Evolutionary conservation across 441 rosid genomes (phyloP).

Genomic region (Populus trichocarpa): DNA sequence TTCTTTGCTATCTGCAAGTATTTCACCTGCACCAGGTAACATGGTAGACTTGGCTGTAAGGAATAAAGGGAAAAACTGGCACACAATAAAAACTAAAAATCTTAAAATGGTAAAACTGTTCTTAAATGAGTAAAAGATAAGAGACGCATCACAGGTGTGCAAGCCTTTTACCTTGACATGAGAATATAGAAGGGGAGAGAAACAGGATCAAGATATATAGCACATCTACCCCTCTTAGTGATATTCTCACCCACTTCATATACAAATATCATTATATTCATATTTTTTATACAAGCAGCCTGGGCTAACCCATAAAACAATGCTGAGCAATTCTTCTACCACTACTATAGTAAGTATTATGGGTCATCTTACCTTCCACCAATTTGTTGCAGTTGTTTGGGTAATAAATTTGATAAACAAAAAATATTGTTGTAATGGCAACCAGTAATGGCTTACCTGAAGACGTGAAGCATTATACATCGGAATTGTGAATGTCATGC

Average conservation of each 20-base stretch:
- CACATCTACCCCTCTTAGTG: background rate
- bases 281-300: background rate
- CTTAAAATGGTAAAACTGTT: background rate
- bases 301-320: background rate
- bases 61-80: background rate
- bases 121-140: background rate
- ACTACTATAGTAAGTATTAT: background rate
- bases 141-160: background rate
- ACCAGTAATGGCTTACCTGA: conserved; percentile 53
- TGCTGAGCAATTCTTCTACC: background rate
- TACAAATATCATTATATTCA: background rate
- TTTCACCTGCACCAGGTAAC: conserved; percentile 65
- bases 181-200: background rate
- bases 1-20: conserved; percentile 98
- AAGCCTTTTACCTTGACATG: background rate
- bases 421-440: background rate
- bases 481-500: conserved; percentile 96
- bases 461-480: conserved; percentile 93
- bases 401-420: background rate
- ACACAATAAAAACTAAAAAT: background rate
- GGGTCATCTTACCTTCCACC: background rate
- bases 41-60: background rate
- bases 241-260: background rate
- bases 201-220: background rate
- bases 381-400: background rate